Conservation (phyloP, 2,329 filamentous ascomycete species). For the Botryotinia narcissicola region DNA sequence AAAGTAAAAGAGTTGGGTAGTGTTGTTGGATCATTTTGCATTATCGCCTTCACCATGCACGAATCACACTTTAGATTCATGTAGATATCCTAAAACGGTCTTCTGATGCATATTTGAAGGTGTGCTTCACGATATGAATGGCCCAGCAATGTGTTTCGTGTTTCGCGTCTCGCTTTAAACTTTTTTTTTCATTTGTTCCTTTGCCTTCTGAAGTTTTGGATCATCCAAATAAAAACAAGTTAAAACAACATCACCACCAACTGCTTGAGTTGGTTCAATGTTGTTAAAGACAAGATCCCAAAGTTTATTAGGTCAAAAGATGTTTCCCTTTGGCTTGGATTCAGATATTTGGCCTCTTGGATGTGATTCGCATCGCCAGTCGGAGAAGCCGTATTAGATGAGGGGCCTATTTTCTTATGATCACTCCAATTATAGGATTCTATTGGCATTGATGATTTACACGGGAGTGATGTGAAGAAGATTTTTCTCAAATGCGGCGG, state of each 20-base stretch:
- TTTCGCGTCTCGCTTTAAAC: constrained; percentile 28
- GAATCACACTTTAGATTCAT: constrained; percentile 1
- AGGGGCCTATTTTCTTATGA: neutral
- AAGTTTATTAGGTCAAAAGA: constrained; percentile 10
- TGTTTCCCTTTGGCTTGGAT: constrained; percentile 23
- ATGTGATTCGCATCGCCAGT: constrained; percentile 17
- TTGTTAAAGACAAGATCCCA: constrained; percentile 23
- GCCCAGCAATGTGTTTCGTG: constrained; percentile 28
- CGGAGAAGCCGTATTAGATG: constrained; percentile 27
- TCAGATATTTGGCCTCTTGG: constrained; percentile 19
- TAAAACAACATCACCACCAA: neutral
- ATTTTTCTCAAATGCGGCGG: neutral
- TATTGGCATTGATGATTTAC: neutral
- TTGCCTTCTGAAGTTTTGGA: neutral
- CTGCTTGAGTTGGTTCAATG: neutral
- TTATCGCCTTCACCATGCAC: constrained; percentile 13
- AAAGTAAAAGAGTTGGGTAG: constrained; percentile 9
- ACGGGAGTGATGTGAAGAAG: neutral
- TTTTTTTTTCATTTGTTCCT: neutral
- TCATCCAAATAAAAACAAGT: constrained; percentile 4
- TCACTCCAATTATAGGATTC: neutral
- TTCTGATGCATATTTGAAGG: constrained; percentile 28
- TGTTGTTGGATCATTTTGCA: constrained; percentile 13
- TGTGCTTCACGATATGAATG: constrained; percentile 31
- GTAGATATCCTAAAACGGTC: neutral